Conservation (phyloP, 1,284 basidiomycete species). For the Leccinum pachyderme region DNA sequence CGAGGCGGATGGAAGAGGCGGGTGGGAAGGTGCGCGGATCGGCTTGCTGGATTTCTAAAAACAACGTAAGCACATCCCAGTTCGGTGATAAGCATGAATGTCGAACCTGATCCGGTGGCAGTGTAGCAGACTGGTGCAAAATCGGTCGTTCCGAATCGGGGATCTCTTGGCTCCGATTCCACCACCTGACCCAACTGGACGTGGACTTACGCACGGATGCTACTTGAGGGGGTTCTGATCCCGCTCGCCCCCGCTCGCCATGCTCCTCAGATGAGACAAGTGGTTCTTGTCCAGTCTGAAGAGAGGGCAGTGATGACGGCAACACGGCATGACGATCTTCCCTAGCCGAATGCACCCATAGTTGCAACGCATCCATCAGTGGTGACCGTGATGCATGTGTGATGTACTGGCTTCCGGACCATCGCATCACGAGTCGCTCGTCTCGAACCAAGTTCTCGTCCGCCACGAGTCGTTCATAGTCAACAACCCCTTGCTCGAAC, state of each 20-base stretch:
- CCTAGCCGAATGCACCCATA: slow-evolving; percentile 51
- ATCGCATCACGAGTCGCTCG: slow-evolving; percentile 60
- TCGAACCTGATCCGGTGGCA: slow-evolving; percentile 24
- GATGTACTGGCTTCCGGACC: slow-evolving; percentile 67
- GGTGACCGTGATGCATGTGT: slow-evolving; percentile 60
- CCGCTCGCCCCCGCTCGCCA: slow-evolving; percentile 25
- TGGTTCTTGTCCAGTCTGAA: slow-evolving; percentile 33
- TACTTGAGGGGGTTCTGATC: slow-evolving; percentile 40
- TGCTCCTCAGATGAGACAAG: slow-evolving; percentile 29
- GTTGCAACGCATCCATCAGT: slow-evolving; percentile 61
- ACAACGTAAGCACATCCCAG: slow-evolving; percentile 4
- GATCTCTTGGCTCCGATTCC: slow-evolving; percentile 55
- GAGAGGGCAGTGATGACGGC: slow-evolving; percentile 33
- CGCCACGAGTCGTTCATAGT: slow-evolving; percentile 53
- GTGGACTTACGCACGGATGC: slow-evolving; percentile 42
- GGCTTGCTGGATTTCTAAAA: slow-evolving; percentile 14
- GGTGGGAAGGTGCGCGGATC: not conserved
- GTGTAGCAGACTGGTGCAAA: slow-evolving; percentile 16
- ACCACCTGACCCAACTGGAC: slow-evolving; percentile 75
- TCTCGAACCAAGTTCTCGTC: slow-evolving; percentile 55
- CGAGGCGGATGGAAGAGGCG: slow-evolving; percentile 19
- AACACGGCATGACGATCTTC: slow-evolving; percentile 26
- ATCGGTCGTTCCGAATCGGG: slow-evolving; percentile 21
- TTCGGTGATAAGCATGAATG: not conserved
- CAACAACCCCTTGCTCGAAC: slow-evolving; percentile 56